Conservation (phyloP, 2,329 filamentous ascomycete species). For the Tolypocladium nubicola region DNA sequence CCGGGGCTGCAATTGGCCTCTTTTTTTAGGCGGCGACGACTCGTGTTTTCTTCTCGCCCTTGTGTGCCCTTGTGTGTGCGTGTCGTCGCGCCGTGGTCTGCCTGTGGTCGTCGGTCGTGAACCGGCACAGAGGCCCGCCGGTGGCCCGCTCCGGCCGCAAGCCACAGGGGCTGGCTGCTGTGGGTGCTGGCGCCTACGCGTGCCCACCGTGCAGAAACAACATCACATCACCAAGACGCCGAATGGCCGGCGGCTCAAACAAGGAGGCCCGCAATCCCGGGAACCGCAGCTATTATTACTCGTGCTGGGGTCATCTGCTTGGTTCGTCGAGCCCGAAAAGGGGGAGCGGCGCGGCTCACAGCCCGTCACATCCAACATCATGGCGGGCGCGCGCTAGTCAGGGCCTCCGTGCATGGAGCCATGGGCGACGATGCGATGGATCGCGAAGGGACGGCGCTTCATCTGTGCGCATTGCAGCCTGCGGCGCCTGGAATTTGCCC, state of each 20-base stretch:
- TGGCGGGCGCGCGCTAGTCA: not conserved
- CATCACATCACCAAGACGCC: not conserved
- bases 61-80: not conserved
- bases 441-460: not conserved
- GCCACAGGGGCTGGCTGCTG: not conserved
- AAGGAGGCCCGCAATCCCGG: not conserved
- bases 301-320: no score
- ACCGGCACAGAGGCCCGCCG: not conserved
- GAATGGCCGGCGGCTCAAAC: not conserved
- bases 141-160: not conserved
- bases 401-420: not conserved
- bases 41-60: not conserved
- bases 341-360: not conserved
- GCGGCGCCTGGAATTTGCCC: not conserved
- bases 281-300: no score
- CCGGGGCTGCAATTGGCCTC: not conserved
- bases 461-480: not conserved
- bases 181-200: not conserved
- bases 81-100: not conserved
- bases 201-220: not conserved
- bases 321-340: not conserved
- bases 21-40: not conserved
- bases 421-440: not conserved
- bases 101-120: not conserved
- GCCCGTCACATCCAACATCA: not conserved